Percentiles rank a stretch among this genome's conserved stretches.
These are phyloP conservation scores for Xylaria venustula DNA, from an alignment of 495 filamentous ascomycete species.

Conservation along the genomic window DNA sequence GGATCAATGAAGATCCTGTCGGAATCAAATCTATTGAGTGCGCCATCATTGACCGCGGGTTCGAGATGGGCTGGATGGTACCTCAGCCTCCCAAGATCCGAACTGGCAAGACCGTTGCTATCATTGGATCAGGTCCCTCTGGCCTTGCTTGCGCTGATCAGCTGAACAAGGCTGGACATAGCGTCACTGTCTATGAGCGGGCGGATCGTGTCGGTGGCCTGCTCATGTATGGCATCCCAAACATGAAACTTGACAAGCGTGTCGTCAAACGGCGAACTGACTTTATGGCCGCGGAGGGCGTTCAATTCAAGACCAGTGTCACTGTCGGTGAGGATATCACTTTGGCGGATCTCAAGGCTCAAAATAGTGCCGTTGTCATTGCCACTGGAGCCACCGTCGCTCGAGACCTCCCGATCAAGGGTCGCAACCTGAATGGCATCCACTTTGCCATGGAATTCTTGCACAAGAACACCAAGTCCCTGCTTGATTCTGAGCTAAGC, in stretches of 20 bases:
- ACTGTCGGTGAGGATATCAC: constrained; percentile 78
- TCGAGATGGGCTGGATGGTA: constrained; percentile 99
- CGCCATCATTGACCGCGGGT: constrained; percentile 98
- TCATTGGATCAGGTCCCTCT: constrained; percentile 93
- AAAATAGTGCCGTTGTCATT: constrained; percentile 86
- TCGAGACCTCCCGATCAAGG: constrained; percentile 90
- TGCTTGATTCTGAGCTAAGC: constrained; percentile 86
- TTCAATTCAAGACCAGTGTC: constrained; percentile 76
- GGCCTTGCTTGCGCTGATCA: constrained; percentile 93
- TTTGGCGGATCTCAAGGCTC: constrained; percentile 70
- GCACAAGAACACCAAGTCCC: constrained; percentile 96
- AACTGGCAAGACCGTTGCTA: constrained; percentile 85
- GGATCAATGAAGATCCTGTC: constrained; percentile 97
- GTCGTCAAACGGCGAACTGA: constrained; percentile 94
- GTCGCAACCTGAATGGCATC: constrained; percentile 87
- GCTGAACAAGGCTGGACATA: constrained; percentile 90
- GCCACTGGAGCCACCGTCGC: constrained; percentile 97
- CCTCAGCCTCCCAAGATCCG: constrained; percentile 76
- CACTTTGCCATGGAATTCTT: constrained; percentile 99
- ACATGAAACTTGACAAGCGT: constrained; percentile 99
- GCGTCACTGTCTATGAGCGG: constrained; percentile 92
- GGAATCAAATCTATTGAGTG: constrained; percentile 99
- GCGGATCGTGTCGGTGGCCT: constrained; percentile 90
- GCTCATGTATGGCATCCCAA: constrained; percentile 98
- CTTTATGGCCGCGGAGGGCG: constrained; percentile 91